Base-by-base conservation (phyloP, 2,329 filamentous ascomycete species). In the Penicillium brasilianum region DNA sequence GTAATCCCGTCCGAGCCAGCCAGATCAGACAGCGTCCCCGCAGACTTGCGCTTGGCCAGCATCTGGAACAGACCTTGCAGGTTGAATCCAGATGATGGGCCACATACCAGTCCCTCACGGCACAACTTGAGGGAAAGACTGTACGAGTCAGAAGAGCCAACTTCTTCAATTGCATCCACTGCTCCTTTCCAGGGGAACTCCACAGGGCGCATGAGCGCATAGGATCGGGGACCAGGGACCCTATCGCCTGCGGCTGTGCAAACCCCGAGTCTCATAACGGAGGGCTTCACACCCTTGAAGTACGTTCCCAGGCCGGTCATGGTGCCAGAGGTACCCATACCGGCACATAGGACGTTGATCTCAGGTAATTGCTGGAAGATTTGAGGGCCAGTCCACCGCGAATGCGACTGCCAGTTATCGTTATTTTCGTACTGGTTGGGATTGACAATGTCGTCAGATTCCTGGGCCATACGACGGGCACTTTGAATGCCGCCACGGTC, bases 51-150 rank as follows among this genome's bases (percentile, higher is more conserved):
- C 61, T 81, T 83, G 55, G 81, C 77, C 1, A 87, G 68, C 64
- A 82, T 81, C 44, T 85, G 78, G 62, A 80, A 80, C 3, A 85
- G 69, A 11, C 86, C 84, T 57, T 80, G 67, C 0, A 88, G 74
- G 56, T 84, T 86, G 67, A 87, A 84, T 0, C 87, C 86, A 0
- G 85, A 88, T 0, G 85, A 87, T 0, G 87, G 87, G 0, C 87
- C 87, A 43, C 83, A 86, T 7, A 88, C 78, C 7, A 88, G 72
- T 0, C 87, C 86, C 54, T 87, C 77, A 1, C 86, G 79, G 25
- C 81, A 86, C 1, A 89, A 75, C 13, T 83, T 75, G 30, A 88
- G 69, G 0, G 85, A 88, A 8, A 83, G 62, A 0, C 76, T 73
- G 68, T 81, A 88, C 0, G 86, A 84, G 39, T 86, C 82, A 8